A percentile compares a stretch with the other conserved stretches of the same genome.
Conservation (phyloP, 1,284 basidiomycete species). For the Heterobasidion parviporum region DNA sequence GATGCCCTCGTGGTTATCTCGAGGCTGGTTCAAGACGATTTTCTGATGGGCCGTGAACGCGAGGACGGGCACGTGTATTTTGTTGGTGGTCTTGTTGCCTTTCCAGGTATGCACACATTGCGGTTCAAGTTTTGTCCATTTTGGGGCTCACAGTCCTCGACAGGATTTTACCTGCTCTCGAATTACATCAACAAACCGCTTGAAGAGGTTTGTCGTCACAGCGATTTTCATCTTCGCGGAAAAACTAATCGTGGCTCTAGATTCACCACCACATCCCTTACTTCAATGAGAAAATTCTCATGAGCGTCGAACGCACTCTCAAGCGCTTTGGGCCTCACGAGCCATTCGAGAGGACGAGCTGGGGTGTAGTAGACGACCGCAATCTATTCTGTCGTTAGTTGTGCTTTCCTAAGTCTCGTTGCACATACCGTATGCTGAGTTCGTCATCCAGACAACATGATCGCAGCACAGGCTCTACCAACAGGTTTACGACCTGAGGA, state of each 20-base stretch:
- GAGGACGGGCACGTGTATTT: background rate
- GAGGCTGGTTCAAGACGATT: background rate
- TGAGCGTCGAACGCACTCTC: background rate
- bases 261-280: background rate
- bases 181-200: background rate
- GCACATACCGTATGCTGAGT: background rate
- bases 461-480: background rate
- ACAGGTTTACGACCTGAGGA: background rate
- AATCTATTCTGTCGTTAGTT: background rate
- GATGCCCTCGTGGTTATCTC: background rate
- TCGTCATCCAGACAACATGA: background rate
- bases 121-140: background rate
- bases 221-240: background rate
- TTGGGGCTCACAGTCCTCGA: background rate
- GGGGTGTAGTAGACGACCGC: background rate
- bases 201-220: background rate
- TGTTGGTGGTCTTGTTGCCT: background rate
- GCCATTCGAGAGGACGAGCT: background rate
- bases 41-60: background rate
- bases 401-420: background rate
- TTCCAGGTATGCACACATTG: background rate
- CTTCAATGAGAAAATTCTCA: background rate
- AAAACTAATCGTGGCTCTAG: background rate
- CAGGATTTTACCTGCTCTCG: background rate
- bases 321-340: background rate